Evolutionary conservation across 2,329 filamentous ascomycete species (phyloP).

Genomic region (Purpureocillium takamizusanense): DNA sequence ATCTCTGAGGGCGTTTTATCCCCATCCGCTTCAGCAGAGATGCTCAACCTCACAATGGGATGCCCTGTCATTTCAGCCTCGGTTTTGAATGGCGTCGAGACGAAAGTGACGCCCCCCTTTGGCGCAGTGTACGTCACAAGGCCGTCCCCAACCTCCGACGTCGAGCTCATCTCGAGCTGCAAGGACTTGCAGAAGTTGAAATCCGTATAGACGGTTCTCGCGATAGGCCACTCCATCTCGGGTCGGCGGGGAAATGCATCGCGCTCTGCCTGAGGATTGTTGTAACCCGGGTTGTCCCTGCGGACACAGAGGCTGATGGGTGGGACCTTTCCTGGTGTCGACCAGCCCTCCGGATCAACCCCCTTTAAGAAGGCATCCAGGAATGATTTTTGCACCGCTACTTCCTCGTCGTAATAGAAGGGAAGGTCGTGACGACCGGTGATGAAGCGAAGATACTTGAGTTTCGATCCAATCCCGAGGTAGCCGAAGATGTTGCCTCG

Average conservation of each 20-base stretch:
- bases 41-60: neutral
- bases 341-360: slow-evolving; percentile 55
- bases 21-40: neutral
- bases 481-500: slow-evolving; percentile 62
- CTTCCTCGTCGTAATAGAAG: slow-evolving; percentile 63
- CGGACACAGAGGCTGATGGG: slow-evolving; percentile 53
- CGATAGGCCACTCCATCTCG: slow-evolving; percentile 35
- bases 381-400: slow-evolving; percentile 58
- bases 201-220: slow-evolving; percentile 43
- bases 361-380: slow-evolving; percentile 63
- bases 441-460: slow-evolving; percentile 63
- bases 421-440: slow-evolving; percentile 63
- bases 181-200: slow-evolving; percentile 41
- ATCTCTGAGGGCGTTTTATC: neutral
- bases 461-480: slow-evolving; percentile 50
- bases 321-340: slow-evolving; percentile 43
- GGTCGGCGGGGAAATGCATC: too few species aligned
- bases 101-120: too few species aligned
- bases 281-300: slow-evolving; percentile 54
- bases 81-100: slow-evolving; percentile 31
- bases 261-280: too few species aligned
- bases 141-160: too few species aligned
- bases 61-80: slow-evolving; percentile 60
- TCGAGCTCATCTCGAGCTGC: slow-evolving; percentile 29
- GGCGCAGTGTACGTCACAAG: too few species aligned